phyloP scores from a whole-genome alignment of 2,329 filamentous ascomycete genomes.

The Sclerotinia borealis region DNA sequence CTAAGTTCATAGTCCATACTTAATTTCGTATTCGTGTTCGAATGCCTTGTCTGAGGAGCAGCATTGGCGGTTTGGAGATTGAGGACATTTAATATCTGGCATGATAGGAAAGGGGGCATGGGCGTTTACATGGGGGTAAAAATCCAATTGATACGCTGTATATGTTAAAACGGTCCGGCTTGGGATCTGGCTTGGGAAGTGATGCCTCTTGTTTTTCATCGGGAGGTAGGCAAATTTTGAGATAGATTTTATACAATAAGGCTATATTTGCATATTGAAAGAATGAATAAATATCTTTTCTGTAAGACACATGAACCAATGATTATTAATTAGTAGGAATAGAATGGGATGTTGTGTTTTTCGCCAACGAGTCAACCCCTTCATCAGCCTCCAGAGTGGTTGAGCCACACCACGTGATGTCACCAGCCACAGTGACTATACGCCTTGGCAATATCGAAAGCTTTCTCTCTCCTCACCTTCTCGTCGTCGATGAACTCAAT shows the following conservation, averaged over 20 bases:
- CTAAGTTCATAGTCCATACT: conserved; percentile 30
- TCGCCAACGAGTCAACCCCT: background rate
- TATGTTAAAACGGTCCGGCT: conserved; percentile 1
- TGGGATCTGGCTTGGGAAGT: conserved; percentile 10
- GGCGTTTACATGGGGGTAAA: conserved; percentile 5
- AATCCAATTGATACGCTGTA: background rate
- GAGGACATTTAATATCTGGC: conserved; percentile 17
- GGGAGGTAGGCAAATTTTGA: background rate
- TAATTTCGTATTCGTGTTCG: conserved; percentile 10
- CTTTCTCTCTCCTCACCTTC: conserved; percentile 1
- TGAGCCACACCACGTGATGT: background rate
- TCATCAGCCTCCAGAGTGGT: background rate
- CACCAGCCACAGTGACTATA: background rate
- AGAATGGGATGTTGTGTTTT: too few species aligned
- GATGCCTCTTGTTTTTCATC: conserved; percentile 5
- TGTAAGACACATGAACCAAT: too few species aligned
- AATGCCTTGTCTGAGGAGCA: conserved; percentile 5
- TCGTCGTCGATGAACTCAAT: background rate
- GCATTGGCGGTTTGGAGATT: background rate
- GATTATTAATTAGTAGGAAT: too few species aligned
- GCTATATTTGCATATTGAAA: conserved; percentile 3
- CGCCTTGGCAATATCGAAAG: background rate
- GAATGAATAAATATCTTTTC: background rate
- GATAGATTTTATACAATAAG: conserved; percentile 6
- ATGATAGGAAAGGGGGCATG: conserved; percentile 20